Conservation (phyloP, 2,329 filamentous ascomycete genomes). For the Byssothecium circinans region DNA sequence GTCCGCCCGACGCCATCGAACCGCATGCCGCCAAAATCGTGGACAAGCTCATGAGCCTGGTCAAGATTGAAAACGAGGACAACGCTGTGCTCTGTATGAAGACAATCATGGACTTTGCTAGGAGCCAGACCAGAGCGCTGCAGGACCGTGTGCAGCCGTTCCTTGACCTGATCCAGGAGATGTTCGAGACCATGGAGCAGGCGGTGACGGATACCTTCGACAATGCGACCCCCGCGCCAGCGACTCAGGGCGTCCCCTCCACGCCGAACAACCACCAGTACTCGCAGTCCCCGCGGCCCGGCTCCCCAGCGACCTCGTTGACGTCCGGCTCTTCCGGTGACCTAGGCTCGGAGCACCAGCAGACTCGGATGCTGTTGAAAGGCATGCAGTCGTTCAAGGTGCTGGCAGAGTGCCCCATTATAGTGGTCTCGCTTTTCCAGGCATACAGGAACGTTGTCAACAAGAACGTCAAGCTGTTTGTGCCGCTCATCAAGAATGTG, state of each 20-base stretch:
- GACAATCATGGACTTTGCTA: conserved; percentile 94
- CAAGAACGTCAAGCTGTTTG: conserved; percentile 86
- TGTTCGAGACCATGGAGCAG: conserved; percentile 92
- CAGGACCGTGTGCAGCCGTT: conserved; percentile 84
- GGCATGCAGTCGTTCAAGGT: conserved; percentile 99
- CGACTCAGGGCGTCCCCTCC: conserved; percentile 61
- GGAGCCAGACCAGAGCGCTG: conserved; percentile 84
- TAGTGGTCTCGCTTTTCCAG: conserved; percentile 97
- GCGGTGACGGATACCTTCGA: conserved; percentile 96
- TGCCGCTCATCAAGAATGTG: conserved; percentile 90
- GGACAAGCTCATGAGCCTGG: conserved; percentile 84
- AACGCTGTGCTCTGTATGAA: conserved; percentile 99
- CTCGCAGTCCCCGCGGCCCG: conserved; percentile 85
- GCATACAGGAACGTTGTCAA: conserved; percentile 79
- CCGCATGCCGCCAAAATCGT: conserved; percentile 86
- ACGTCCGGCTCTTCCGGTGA: conserved; percentile 72
- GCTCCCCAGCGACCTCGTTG: conserved; percentile 83
- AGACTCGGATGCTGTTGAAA: conserved; percentile 77
- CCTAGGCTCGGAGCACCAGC: conserved; percentile 79
- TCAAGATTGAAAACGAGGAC: conserved; percentile 93
- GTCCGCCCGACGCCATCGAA: conserved; percentile 78
- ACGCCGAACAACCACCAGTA: conserved; percentile 65
- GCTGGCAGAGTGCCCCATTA: conserved; percentile 95
- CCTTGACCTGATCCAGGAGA: conserved; percentile 86
- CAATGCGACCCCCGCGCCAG: conserved; percentile 61